Conservation (phyloP, 768 basidiomycete genomes). For the Chalciporus pseudorubinellus region DNA sequence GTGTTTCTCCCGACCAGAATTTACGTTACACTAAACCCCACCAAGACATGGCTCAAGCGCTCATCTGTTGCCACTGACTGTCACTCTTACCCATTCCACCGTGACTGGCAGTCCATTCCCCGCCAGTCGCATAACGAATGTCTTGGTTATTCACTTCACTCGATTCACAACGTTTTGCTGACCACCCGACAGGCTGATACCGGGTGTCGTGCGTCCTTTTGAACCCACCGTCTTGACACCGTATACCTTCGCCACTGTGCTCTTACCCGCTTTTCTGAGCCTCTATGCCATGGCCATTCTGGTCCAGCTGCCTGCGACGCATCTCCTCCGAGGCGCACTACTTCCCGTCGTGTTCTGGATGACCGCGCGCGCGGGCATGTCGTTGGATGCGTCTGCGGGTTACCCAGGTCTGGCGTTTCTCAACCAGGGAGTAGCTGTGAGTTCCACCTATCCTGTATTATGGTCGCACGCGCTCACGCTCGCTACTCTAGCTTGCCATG, state of each 20-base stretch:
- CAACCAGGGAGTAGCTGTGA: conserved; percentile 25
- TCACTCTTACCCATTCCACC: too few relatives aligned
- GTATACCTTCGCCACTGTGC: conserved; percentile 33
- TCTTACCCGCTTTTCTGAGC: conserved; percentile 42
- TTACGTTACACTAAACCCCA: too few relatives aligned
- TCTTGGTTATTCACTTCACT: conserved; percentile 8
- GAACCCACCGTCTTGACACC: conserved; percentile 19
- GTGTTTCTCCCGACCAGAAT: too few relatives aligned
- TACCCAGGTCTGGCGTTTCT: conserved; percentile 8
- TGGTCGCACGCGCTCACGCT: background rate
- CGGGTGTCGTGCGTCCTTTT: conserved; percentile 11
- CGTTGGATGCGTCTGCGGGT: conserved; percentile 25
- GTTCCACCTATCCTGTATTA: background rate
- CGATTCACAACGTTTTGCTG: background rate
- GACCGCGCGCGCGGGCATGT: conserved; percentile 37
- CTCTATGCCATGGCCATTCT: conserved; percentile 55
- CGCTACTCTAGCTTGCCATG: conserved; percentile 18
- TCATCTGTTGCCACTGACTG: too few relatives aligned
- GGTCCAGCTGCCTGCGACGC: conserved; percentile 47
- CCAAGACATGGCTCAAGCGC: too few relatives aligned
- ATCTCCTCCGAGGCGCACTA: conserved; percentile 42
- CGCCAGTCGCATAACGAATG: too few relatives aligned
- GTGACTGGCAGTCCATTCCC: too few relatives aligned
- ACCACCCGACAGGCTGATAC: conserved; percentile 4
- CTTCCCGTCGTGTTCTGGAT: conserved; percentile 48